Evolutionary conservation across 108 stramenopile genomes (phyloP), one percentile per base, ranked within the genome.

Genomic region (Fragilaria crotonensis): DNA sequence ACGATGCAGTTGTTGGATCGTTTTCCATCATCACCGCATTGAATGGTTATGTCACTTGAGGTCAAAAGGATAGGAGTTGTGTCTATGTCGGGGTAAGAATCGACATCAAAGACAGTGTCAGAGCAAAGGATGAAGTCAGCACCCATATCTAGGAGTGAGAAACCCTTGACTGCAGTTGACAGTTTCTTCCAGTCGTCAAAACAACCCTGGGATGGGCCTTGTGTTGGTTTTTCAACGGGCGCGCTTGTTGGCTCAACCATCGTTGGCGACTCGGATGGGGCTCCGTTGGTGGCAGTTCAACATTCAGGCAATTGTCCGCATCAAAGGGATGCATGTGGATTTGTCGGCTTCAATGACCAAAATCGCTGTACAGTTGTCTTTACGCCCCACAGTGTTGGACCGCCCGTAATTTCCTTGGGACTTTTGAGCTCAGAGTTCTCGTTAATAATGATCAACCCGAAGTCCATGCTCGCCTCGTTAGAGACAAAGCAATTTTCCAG

Each of bases 21-120:
- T 14, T 18, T n/a, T 56, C 54, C 54, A 33, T 2, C 18, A 22
- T 32, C 19, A 56, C 54, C 54, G 33, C 54, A 56, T 36, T 33
- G 30, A 3, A 56, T 21, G 18, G 54, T 33, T n/a, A 23, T 56
- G 20, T 56, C 7, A 3, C 23, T 27, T 21, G 54, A 32, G 33
- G 19, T 26, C 14, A 56, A 11, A 14, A 31, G 19, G 33, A 56
- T 56, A 3, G 54, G 30, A 56, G 32, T 19, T 22, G 14, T 31
- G 33, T 56, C 30, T 3, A 19, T 31, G n/a, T 56, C 54, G 23
- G 30, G 49, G 7, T 23, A 25, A 5, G 23, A 7, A 33, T 56
- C 54, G 33, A 56, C 32, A 56, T 56, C 27, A 29, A 56, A 20
- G 2, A 33, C 23, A 4, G 54, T 36, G 2, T 36, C 30, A 1